These are phyloP conservation scores for Skeletonema menzelii DNA, from an alignment of 108 stramenopile species.

Conservation along the genomic window DNA sequence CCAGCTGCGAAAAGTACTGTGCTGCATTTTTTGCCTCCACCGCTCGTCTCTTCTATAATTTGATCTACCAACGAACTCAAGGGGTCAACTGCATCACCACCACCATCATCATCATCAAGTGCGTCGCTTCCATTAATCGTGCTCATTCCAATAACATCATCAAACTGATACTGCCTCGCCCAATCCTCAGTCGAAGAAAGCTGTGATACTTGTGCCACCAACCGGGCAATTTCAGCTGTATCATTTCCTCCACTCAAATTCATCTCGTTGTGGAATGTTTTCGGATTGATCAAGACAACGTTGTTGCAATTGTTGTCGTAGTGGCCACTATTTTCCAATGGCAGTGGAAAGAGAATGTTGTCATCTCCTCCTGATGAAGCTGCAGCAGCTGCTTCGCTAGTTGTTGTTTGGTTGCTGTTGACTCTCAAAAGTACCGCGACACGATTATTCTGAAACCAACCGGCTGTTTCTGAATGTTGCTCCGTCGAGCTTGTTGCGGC, in stretches of 20 bases:
- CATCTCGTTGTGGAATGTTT: constrained; percentile 58
- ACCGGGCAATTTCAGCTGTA: constrained; percentile 73
- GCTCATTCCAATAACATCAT: constrained; percentile 33
- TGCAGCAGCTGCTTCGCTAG: neutral
- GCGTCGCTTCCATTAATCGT: neutral
- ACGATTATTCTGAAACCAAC: constrained; percentile 2
- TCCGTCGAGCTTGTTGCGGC: neutral
- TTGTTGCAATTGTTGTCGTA: neutral
- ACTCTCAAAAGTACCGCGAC: neutral
- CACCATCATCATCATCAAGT: neutral
- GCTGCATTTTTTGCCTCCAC: constrained; percentile 6
- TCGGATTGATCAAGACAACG: constrained; percentile 76
- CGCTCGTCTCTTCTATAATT: neutral
- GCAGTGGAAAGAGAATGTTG: neutral
- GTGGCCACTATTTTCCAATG: neutral
- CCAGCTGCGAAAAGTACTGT: constrained; percentile 32
- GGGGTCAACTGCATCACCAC: neutral
- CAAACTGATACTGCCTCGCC: constrained; percentile 50
- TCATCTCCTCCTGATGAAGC: neutral
- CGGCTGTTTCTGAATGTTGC: neutral
- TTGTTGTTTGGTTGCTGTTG: neutral
- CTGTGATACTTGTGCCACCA: constrained; percentile 67
- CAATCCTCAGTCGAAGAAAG: constrained; percentile 53
- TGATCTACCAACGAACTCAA: neutral
- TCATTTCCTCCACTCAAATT: constrained; percentile 3